phyloP scores from a whole-genome alignment of 345 rosid genomes.

The Salix udensis region DNA sequence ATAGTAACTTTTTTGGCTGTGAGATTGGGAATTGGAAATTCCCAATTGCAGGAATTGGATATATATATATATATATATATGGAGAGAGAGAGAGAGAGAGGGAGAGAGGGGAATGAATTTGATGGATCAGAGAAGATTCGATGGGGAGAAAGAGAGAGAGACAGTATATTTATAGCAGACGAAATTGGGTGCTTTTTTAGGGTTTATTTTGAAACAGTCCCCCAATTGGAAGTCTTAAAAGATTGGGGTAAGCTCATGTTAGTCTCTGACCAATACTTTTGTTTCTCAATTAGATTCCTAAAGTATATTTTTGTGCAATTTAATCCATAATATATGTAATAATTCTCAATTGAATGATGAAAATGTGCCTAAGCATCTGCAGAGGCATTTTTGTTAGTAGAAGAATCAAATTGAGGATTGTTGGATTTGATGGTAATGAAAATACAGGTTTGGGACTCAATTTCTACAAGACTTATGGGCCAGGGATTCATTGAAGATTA shows the following conservation, averaged over 20 bases:
- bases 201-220: neutral
- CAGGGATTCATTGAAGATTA: neutral
- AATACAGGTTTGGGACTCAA: neutral
- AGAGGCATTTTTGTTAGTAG: too few relatives aligned
- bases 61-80: too few relatives aligned
- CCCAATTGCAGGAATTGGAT: neutral
- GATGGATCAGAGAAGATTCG: conserved; percentile 1
- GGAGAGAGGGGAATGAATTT: neutral
- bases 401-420: neutral
- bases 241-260: neutral
- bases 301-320: neutral
- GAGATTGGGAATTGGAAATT: neutral
- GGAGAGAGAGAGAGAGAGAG: neutral
- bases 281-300: neutral
- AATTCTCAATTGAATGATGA: too few relatives aligned
- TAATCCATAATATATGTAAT: neutral
- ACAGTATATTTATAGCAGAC: neutral
- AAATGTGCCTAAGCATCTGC: neutral
- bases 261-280: neutral
- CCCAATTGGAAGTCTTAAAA: neutral
- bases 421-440: neutral
- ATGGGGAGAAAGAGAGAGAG: neutral
- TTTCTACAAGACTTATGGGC: neutral
- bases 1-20: neutral
- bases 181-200: neutral